Base-by-base conservation (phyloP, 1,284 basidiomycete genomes). In the Malassezia arunalokei region DNA sequence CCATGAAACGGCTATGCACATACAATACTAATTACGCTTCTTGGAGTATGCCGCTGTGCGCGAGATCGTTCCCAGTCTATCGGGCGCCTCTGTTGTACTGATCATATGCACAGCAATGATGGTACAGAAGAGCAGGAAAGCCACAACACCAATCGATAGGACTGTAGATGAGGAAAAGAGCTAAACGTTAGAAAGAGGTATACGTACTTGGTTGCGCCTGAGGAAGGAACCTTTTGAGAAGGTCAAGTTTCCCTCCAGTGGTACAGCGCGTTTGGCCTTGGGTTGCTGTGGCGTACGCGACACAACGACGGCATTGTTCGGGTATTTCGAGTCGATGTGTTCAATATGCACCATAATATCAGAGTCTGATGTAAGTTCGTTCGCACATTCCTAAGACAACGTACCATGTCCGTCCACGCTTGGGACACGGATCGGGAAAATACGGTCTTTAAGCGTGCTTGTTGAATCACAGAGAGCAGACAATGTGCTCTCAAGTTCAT, bases 121-220 rank as follows among this genome's bases (percentile, higher is more conserved):
- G 3, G 48, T 40, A 35, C 49, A 55, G 30, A 55, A 55, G 9
- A 55, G 8, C 38, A 55, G 35, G 39, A 55, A 50, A 5, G 38
- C 35, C 28, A 32, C 41, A 29, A 55, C 44, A 39, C 47, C 47
- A 7, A 55, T n/a, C 14, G 39, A 20, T 6, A 55, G 31, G 8
- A 55, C 40, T 5, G 53, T 55, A 20, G 42, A 20, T 5, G 53
- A 15, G 5, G 43, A 42, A 30, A 55, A 55, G 12, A 55, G 27
- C 45, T 53, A 24, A 17, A 24, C 8, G 45, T 47, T 24, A 47
- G 45, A 7, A 5, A 17, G 20, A 8, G 8, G n/a, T 1, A 14
- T 2, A 47, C 35, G 30, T 29, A 47, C 45, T 29, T 48, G 46
- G 28, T 48, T 39, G 20, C 47, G 51, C 43, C 43, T 41, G 17